Conservation (phyloP, 1,139 yeast genomes). For the Hanseniaspora uvarum region DNA sequence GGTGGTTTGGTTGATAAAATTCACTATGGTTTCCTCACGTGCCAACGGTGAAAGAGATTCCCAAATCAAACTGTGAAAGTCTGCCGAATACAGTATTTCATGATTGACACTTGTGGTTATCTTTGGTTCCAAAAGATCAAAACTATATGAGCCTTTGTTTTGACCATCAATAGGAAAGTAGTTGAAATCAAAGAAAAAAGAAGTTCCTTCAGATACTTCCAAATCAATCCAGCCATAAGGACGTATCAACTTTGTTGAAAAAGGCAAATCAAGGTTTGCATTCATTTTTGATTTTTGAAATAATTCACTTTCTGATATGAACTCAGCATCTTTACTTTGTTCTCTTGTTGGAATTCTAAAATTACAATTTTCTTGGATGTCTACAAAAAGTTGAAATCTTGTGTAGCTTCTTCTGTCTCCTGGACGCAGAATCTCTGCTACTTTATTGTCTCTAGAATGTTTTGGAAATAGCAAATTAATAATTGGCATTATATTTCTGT, state of each 20-base stretch:
- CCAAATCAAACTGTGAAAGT: slow-evolving; percentile 46
- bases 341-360: slow-evolving; percentile 77
- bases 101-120: slow-evolving; percentile 80
- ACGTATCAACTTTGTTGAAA: slow-evolving; percentile 7
- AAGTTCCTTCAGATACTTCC: slow-evolving; percentile 47
- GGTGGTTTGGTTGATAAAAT: slow-evolving; percentile 53
- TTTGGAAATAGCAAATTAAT: slow-evolving; percentile 62
- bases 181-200: slow-evolving; percentile 40
- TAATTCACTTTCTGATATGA: slow-evolving; percentile 31
- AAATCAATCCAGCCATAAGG: slow-evolving; percentile 92
- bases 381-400: slow-evolving; percentile 45
- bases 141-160: slow-evolving; percentile 43
- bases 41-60: slow-evolving; percentile 58
- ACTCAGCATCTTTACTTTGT: slow-evolving; percentile 56
- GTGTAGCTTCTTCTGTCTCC: slow-evolving; percentile 49
- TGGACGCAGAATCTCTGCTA: slow-evolving; percentile 36
- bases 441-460: slow-evolving; percentile 48
- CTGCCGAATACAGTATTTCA: slow-evolving; percentile 60
- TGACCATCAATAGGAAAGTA: slow-evolving; percentile 50
- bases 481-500: slow-evolving; percentile 61
- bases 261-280: neutral
- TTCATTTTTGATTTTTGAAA: slow-evolving; percentile 27
- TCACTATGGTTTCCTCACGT: slow-evolving; percentile 71
- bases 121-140: slow-evolving; percentile 50
- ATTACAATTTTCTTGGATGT: slow-evolving; percentile 52